Conservation (phyloP, 257 asterid genomes). For the Solanum pinnatisectum region DNA sequence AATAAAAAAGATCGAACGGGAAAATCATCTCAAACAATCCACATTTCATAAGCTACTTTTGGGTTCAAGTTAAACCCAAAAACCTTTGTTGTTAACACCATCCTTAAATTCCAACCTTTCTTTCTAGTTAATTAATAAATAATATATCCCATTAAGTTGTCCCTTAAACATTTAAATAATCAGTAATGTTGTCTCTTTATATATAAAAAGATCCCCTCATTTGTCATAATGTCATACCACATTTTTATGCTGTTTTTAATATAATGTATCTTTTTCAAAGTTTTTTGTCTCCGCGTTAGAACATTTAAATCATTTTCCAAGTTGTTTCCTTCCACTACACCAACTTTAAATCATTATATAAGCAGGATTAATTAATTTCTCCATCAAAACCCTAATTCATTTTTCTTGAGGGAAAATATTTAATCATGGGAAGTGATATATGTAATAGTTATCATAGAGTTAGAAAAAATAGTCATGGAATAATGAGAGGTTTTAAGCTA, state of each 20-base stretch:
- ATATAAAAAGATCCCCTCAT: neutral
- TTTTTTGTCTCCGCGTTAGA: slow-evolving; percentile 6
- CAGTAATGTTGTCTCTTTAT: neutral
- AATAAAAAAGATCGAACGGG: too few species aligned
- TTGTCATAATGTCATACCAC: neutral
- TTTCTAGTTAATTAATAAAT: neutral
- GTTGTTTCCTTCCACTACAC: slow-evolving; percentile 3
- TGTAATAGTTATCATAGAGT: slow-evolving; percentile 13
- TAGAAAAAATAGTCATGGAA: slow-evolving; percentile 7
- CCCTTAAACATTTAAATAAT: neutral
- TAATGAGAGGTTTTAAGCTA: slow-evolving; percentile 24
- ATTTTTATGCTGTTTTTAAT: neutral
- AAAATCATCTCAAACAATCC: too few species aligned
- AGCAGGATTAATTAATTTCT: neutral
- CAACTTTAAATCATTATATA: slow-evolving; percentile 6
- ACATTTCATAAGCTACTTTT: too few species aligned
- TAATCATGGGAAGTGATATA: neutral
- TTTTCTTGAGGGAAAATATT: neutral
- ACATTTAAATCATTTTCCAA: slow-evolving; percentile 7
- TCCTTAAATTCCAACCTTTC: too few species aligned
- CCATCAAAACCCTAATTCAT: neutral
- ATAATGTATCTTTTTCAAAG: neutral
- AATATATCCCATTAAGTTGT: neutral
- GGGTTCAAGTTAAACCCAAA: too few species aligned
- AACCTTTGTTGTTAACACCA: too few species aligned